Evolutionary conservation across 1,284 basidiomycete species (phyloP).

Genomic region (Austroboletus niveus): DNA sequence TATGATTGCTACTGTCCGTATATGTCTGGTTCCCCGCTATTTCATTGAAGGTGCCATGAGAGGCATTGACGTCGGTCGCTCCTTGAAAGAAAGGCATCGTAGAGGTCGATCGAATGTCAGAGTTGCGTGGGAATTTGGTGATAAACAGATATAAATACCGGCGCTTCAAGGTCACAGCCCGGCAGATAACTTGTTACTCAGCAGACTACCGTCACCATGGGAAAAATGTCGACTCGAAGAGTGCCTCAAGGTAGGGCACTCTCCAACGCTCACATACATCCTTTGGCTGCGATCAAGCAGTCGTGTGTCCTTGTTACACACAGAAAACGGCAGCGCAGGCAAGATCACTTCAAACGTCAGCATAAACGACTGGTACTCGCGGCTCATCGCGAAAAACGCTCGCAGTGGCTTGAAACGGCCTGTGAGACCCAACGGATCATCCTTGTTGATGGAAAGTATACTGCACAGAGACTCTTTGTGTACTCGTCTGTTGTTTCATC

Average conservation of each 20-base stretch:
- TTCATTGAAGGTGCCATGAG: conserved; percentile 21
- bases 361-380: conserved; percentile 21
- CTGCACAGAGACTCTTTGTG: conserved; percentile 34
- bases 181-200: background rate
- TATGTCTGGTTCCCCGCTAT: conserved; percentile 21
- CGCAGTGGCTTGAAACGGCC: conserved; percentile 35
- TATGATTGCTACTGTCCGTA: conserved; percentile 22
- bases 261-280: conserved; percentile 16
- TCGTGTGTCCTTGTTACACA: conserved; percentile 10
- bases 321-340: conserved; percentile 25
- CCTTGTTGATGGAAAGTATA: conserved; percentile 47
- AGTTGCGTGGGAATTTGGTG: conserved; percentile 1
- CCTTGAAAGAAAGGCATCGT: conserved; percentile 28
- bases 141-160: conserved; percentile 18
- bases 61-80: conserved; percentile 15
- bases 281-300: conserved; percentile 28
- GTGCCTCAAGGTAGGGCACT: conserved; percentile 29
- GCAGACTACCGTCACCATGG: conserved; percentile 17
- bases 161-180: conserved; percentile 1
- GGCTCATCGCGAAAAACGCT: conserved; percentile 25
- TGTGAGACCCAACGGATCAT: conserved; percentile 42
- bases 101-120: background rate
- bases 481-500: conserved; percentile 20
- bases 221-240: conserved; percentile 19
- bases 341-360: conserved; percentile 20